Conservation (phyloP, 2,329 filamentous ascomycete species). For the Cladobotryum protrusum region DNA sequence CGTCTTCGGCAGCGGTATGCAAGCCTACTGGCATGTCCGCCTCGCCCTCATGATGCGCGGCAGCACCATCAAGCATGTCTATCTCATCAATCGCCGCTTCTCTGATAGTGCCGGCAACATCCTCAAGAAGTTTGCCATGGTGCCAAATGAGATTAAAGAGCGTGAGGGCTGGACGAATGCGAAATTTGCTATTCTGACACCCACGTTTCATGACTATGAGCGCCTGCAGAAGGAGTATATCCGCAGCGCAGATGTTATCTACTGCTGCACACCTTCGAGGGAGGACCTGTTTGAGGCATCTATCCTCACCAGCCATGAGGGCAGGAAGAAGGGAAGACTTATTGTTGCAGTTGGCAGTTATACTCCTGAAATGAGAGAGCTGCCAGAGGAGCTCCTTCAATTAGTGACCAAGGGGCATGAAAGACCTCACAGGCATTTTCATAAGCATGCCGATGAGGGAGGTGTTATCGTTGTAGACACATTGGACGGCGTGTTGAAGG, state of each 20-base stretch:
- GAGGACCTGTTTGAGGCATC: conserved; percentile 67
- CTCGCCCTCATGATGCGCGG: conserved; percentile 71
- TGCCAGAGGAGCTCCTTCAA: conserved; percentile 69
- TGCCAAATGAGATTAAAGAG: conserved; percentile 39
- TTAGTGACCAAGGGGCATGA: conserved; percentile 49
- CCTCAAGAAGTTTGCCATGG: conserved; percentile 41
- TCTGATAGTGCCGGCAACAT: conserved; percentile 48
- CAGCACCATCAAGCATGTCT: conserved; percentile 66
- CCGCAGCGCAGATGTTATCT: conserved; percentile 69
- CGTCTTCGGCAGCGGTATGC: conserved; percentile 81
- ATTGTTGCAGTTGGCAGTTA: conserved; percentile 67
- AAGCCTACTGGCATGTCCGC: conserved; percentile 92
- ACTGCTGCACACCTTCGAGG: conserved; percentile 77
- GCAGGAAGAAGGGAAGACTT: conserved; percentile 62
- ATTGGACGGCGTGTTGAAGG: conserved; percentile 69
- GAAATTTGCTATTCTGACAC: conserved; percentile 64
- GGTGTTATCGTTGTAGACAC: conserved; percentile 68
- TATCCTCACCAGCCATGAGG: conserved; percentile 66
- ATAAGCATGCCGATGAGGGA: conserved; percentile 59
- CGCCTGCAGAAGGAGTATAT: conserved; percentile 66
- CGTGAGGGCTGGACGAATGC: conserved; percentile 57
- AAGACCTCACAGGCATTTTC: conserved; percentile 50
- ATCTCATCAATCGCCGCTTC: conserved; percentile 75
- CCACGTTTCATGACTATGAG: conserved; percentile 60
- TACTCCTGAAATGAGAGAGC: conserved; percentile 69